These are phyloP conservation scores for Coprinopsis strossmayeri DNA, from an alignment of 768 basidiomycete species.

Conservation along the genomic window DNA sequence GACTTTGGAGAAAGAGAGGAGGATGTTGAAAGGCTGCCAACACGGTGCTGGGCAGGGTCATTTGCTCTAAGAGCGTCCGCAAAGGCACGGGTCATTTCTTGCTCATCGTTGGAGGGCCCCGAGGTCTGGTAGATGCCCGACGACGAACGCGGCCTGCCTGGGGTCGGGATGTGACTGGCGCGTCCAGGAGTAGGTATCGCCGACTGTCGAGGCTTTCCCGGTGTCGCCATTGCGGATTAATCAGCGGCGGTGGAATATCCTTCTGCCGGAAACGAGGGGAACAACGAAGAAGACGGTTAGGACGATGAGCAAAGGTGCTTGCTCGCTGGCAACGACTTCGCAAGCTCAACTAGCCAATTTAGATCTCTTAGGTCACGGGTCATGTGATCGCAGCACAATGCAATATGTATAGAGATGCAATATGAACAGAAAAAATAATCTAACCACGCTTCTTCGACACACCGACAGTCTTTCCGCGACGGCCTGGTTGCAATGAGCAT, in stretches of 20 bases:
- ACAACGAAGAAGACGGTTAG: neutral
- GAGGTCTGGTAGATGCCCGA: conserved; percentile 36
- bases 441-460: conserved; percentile 85
- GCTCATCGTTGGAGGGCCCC: conserved; percentile 27
- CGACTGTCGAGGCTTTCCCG: conserved; percentile 35
- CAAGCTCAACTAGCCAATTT: conserved; percentile 4
- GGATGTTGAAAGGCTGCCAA: conserved; percentile 28
- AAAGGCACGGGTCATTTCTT: conserved; percentile 66
- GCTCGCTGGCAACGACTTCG: conserved; percentile 4
- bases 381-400: conserved; percentile 9
- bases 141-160: conserved; percentile 63
- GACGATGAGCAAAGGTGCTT: neutral
- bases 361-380: neutral
- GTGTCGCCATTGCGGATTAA: conserved; percentile 27
- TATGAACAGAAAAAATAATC: conserved; percentile 15
- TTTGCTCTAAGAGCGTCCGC: conserved; percentile 76
- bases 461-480: conserved; percentile 94
- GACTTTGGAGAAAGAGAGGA: conserved; percentile 46
- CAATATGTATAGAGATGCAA: conserved; percentile 7
- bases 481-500: conserved; percentile 42
- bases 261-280: conserved; percentile 4
- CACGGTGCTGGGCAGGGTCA: conserved; percentile 68
- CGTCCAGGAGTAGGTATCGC: conserved; percentile 35
- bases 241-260: neutral
- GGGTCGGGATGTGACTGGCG: conserved; percentile 55